These are phyloP conservation scores for Trametes sp. DNA, from an alignment of 1,284 basidiomycete genomes.

Conservation along the genomic window DNA sequence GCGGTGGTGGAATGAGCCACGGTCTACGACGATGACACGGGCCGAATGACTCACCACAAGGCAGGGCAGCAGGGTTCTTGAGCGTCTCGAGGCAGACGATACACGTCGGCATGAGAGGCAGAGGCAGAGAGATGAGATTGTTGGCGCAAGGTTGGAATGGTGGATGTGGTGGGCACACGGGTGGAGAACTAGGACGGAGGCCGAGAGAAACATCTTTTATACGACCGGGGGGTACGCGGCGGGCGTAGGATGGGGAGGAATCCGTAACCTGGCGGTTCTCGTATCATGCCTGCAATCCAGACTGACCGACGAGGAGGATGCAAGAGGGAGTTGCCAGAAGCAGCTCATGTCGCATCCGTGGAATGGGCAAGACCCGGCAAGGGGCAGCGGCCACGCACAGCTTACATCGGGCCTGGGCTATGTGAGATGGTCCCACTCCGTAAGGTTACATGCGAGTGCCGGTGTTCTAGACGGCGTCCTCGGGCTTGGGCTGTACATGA, in stretches of 20 bases:
- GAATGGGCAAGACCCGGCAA: constrained; percentile 12
- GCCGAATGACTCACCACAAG: constrained; percentile 62
- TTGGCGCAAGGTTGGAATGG: not conserved
- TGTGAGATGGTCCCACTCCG: constrained; percentile 11
- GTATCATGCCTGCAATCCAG: constrained; percentile 26
- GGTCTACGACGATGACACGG: not conserved
- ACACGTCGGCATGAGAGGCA: constrained; percentile 50
- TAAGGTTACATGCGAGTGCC: constrained; percentile 5
- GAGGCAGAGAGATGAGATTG: not conserved
- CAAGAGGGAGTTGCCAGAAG: constrained; percentile 21
- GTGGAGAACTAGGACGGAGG: constrained; percentile 3
- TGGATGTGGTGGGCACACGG: constrained; percentile 2
- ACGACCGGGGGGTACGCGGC: constrained; percentile 10
- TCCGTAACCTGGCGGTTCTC: constrained; percentile 32
- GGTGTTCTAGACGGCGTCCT: constrained; percentile 17
- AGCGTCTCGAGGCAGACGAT: constrained; percentile 60
- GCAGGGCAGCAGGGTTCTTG: constrained; percentile 61
- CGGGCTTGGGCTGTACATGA: not conserved
- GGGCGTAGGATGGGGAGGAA: constrained; percentile 4
- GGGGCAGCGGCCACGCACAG: constrained; percentile 13
- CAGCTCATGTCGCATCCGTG: constrained; percentile 12
- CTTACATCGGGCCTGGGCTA: constrained; percentile 19
- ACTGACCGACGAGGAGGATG: constrained; percentile 17
- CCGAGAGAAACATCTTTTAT: constrained; percentile 15
- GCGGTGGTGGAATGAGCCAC: not conserved